Evolutionary conservation across 352 stramenopile genomes (phyloP), one percentile per base, ranked within the genome.

Genomic region (Globisporangium splendens): DNA sequence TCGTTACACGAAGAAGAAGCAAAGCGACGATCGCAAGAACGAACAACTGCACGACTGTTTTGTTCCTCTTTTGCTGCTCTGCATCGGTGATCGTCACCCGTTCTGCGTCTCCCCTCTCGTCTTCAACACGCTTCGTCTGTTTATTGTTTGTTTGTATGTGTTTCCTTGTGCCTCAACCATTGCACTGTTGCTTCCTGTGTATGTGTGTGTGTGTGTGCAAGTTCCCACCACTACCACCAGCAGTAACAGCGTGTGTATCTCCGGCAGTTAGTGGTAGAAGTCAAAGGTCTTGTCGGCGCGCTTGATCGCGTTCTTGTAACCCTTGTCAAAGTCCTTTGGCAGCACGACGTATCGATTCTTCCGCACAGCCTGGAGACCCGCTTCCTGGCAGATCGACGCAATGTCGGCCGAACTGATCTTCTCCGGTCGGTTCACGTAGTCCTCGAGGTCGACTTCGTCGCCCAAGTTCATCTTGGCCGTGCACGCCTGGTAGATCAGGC

Each of bases 271-370:
- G 62, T 91, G 89, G 75, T 99, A 99, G 78, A 99, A 99, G 51
- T 98, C 86, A 59, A 98, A 98, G 54, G 98, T 98, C 59, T 97
- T 99, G 68, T 99, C 97, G 39, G 96, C 89, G 68, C 98, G 98
- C 75, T 98, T 99, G 70, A 99, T 98, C 39, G 95, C 91, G 72
- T 98, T 99, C 82, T 99, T 99, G 89, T 99, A 99, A 21, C 96
- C 98, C 72, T 97, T 96, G 72, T 99, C 98, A 70, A 99, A 99
- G 76, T 99, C 98, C 78, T 99, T 99, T 8, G 97, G 95, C 28
- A 99, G 78, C 54, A 99, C 96, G 33, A 99, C 97, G 79, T 99
- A 99, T 24, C 98, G 89, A 83, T 99, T 99, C 78, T 99, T 98
- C 44, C 98, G 87, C 60, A 99, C 97, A 14, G 98, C 98, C 70